A percentile compares a stretch with the other conserved stretches of the same genome.
phyloP scores from a whole-genome alignment of 768 basidiomycete genomes.

The Tremella mesenterica region DNA sequence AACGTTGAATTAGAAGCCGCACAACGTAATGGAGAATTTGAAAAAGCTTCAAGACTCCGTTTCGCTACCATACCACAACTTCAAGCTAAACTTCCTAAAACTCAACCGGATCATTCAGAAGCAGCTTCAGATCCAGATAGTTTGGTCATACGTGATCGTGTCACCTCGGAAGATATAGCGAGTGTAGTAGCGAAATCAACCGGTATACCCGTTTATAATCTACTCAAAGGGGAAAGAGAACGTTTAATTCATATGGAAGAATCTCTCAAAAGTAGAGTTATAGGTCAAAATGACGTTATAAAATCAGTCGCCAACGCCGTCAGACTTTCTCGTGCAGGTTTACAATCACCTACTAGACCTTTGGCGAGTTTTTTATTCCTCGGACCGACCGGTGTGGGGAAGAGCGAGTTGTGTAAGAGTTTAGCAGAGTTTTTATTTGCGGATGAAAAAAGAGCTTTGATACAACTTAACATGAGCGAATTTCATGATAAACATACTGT shows the following conservation, averaged over 20 bases:
- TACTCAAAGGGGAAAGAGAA: slow-evolving; percentile 81
- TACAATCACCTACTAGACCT: slow-evolving; percentile 79
- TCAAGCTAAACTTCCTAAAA: slow-evolving; percentile 59
- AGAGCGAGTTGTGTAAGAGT: slow-evolving; percentile 86
- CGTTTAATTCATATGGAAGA: slow-evolving; percentile 91
- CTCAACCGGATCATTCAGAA: slow-evolving; percentile 46
- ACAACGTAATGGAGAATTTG: slow-evolving; percentile 79
- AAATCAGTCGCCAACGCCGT: slow-evolving; percentile 79
- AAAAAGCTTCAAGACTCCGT: slow-evolving; percentile 70
- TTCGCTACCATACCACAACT: slow-evolving; percentile 78
- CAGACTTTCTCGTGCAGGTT: slow-evolving; percentile 79
- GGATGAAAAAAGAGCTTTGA: slow-evolving; percentile 74
- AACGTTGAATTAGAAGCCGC: slow-evolving; percentile 80
- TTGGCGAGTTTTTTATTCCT: slow-evolving; percentile 84
- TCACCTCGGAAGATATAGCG: slow-evolving; percentile 81
- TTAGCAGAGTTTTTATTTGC: slow-evolving; percentile 83
- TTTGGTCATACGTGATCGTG: slow-evolving; percentile 72
- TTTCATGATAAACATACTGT: slow-evolving; percentile 91
- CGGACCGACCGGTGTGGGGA: slow-evolving; percentile 43
- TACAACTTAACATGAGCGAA: slow-evolving; percentile 94
- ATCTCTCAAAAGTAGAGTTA: slow-evolving; percentile 59
- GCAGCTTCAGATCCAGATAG: slow-evolving; percentile 50
- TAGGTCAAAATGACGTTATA: slow-evolving; percentile 88
- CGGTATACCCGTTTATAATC: slow-evolving; percentile 79
- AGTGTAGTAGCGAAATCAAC: slow-evolving; percentile 80